Evolutionary conservation across 1,284 basidiomycete species (phyloP).

Genomic region (Melampsora allii-populina): DNA sequence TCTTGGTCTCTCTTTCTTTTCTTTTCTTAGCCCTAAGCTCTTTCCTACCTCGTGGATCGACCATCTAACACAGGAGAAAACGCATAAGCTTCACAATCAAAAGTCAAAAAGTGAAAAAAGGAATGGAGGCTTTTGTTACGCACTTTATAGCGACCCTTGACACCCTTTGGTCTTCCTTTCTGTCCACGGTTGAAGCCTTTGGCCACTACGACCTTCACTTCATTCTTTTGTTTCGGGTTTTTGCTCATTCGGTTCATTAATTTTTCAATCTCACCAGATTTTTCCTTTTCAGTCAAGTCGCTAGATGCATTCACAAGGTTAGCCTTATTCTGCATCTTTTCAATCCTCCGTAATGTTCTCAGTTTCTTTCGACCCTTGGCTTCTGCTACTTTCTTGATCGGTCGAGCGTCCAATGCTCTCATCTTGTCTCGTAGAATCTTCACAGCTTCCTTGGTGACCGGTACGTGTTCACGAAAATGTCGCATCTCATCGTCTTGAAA

Average conservation of each 20-base stretch:
- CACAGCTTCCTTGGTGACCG: constrained; percentile 94
- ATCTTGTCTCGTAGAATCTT: constrained; percentile 80
- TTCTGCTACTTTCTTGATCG: constrained; percentile 99
- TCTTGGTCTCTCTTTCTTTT: constrained; percentile 47
- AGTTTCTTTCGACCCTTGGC: constrained; percentile 97
- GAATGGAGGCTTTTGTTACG: constrained; percentile 6
- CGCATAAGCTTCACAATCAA: background rate
- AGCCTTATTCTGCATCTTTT: constrained; percentile 94
- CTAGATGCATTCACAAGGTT: constrained; percentile 86
- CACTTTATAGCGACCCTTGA: constrained; percentile 65
- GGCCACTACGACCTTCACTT: constrained; percentile 86
- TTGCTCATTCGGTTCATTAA: constrained; percentile 67
- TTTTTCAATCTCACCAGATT: constrained; percentile 89
- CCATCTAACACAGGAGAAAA: constrained; percentile 61
- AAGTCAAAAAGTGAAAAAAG: constrained; percentile 54
- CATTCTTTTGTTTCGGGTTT: constrained; percentile 64
- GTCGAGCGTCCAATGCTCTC: constrained; percentile 89
- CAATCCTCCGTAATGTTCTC: constrained; percentile 76
- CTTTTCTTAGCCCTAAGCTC: constrained; percentile 50
- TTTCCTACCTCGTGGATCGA: constrained; percentile 59
- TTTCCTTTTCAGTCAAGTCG: constrained; percentile 90
- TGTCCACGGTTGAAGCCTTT: constrained; percentile 83
- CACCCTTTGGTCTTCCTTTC: constrained; percentile 90
- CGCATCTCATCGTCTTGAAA: constrained; percentile 96
- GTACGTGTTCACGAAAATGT: constrained; percentile 89